phyloP scores from a whole-genome alignment of 805 yeast species.

The Kockiozyma suomiensis region DNA sequence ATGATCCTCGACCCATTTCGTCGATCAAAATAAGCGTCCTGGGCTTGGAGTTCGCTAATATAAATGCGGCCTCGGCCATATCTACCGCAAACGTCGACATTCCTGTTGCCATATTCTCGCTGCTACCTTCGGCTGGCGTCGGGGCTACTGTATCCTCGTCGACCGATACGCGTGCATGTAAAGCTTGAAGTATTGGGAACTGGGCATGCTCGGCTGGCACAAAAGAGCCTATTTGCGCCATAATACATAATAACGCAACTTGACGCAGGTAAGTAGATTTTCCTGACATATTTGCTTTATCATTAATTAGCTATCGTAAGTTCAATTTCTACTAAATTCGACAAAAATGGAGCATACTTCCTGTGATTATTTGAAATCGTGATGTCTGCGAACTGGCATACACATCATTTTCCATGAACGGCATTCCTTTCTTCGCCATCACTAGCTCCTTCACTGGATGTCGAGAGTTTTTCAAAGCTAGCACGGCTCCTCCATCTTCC shows the following conservation, averaged over 20 bases:
- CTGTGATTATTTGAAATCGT: slow-evolving; percentile 55
- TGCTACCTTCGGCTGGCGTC: slow-evolving; percentile 46
- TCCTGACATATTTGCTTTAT: slow-evolving; percentile 51
- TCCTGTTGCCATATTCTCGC: slow-evolving; percentile 41
- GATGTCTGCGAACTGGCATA: slow-evolving; percentile 44
- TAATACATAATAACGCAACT: slow-evolving; percentile 51
- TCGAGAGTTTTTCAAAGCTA: slow-evolving; percentile 43
- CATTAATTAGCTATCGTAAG: background rate
- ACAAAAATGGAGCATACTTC: no score
- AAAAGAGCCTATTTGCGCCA: slow-evolving; percentile 63
- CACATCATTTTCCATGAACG: slow-evolving; percentile 48
- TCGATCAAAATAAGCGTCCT: slow-evolving; percentile 52
- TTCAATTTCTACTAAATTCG: no score
- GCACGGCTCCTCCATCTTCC: slow-evolving; percentile 7
- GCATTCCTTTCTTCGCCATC: slow-evolving; percentile 28
- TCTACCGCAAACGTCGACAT: slow-evolving; percentile 52
- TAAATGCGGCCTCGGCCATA: slow-evolving; percentile 53
- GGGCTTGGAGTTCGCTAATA: slow-evolving; percentile 44
- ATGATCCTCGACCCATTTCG: slow-evolving; percentile 59
- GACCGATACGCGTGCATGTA: slow-evolving; percentile 18
- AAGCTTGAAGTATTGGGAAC: slow-evolving; percentile 19
- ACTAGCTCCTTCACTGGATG: slow-evolving; percentile 49
- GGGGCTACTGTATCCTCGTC: slow-evolving; percentile 18
- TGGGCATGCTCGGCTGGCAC: slow-evolving; percentile 37
- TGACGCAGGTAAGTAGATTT: slow-evolving; percentile 61